A percentile compares a stretch with the other conserved stretches of the same genome.
Evolutionary conservation across 2,329 filamentous ascomycete genomes (phyloP).

Genomic region (Truncatella angustata): DNA sequence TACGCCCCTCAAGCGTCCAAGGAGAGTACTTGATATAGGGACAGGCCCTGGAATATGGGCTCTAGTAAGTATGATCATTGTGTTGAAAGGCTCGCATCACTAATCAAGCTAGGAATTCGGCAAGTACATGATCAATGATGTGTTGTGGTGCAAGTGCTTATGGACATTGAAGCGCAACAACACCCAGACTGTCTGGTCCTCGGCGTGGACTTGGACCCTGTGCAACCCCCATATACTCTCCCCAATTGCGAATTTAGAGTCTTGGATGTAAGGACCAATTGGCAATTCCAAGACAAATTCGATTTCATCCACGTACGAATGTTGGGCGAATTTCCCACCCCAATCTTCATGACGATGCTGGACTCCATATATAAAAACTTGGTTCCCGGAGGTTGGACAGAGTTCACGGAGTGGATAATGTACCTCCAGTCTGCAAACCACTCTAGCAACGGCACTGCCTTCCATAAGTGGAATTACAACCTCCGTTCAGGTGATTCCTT

Average conservation of each 20-base stretch:
- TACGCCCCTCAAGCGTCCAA: constrained; percentile 23
- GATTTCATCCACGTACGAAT: constrained; percentile 31
- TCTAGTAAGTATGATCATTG: constrained; percentile 15
- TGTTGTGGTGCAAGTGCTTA: no score
- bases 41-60: constrained; percentile 29
- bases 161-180: constrained; percentile 18
- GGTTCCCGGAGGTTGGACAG: constrained; percentile 30
- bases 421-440: constrained; percentile 28
- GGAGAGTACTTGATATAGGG: constrained; percentile 28
- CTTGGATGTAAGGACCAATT: constrained; percentile 24
- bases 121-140: no score
- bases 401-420: constrained; percentile 34
- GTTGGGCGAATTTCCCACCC: constrained; percentile 21
- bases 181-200: constrained; percentile 24
- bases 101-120: constrained; percentile 1
- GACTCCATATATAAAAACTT: constrained; percentile 28
- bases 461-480: constrained; percentile 26
- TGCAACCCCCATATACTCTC: constrained; percentile 19
- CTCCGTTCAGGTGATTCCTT: constrained; percentile 15
- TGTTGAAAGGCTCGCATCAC: neutral
- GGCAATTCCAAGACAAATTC: constrained; percentile 23
- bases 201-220: constrained; percentile 27
- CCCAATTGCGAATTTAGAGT: constrained; percentile 27
- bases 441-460: constrained; percentile 26
- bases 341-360: constrained; percentile 17